These are phyloP conservation scores for Bretschneidera sinensis DNA, from an alignment of 345 rosid species.

Conservation along the genomic window DNA sequence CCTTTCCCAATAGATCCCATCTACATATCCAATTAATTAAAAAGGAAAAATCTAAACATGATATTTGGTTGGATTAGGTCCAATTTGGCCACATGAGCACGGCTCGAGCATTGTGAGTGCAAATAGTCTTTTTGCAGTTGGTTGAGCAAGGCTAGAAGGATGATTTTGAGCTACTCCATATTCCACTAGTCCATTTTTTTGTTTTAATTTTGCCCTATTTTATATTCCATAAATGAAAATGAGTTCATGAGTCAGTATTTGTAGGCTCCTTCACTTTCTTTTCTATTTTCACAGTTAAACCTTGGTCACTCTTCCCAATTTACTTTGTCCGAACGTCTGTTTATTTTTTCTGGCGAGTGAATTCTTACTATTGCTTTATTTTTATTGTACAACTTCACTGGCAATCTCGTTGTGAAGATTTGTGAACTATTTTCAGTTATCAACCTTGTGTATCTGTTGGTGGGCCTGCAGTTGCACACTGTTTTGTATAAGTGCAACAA, in stretches of 20 bases:
- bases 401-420: too few relatives aligned
- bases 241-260: neutral
- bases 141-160: neutral
- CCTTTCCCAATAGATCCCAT: neutral
- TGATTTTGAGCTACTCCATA: too few relatives aligned
- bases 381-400: too few relatives aligned
- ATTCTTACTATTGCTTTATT: conserved; percentile 3
- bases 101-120: neutral
- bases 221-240: too few relatives aligned
- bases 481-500: too few relatives aligned
- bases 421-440: too few relatives aligned
- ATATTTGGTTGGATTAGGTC: too few relatives aligned
- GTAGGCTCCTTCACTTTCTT: neutral
- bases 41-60: too few relatives aligned
- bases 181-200: too few relatives aligned
- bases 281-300: neutral
- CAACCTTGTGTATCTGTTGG: too few relatives aligned
- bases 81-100: neutral
- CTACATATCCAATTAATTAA: too few relatives aligned
- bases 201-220: neutral
- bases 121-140: neutral
- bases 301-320: neutral
- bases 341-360: conserved; percentile 2
- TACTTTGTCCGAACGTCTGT: neutral
- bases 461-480: too few relatives aligned